These are phyloP conservation scores for Saccharomycopsis lassenensis DNA, from an alignment of 805 yeast genomes.

Conservation along the genomic window DNA sequence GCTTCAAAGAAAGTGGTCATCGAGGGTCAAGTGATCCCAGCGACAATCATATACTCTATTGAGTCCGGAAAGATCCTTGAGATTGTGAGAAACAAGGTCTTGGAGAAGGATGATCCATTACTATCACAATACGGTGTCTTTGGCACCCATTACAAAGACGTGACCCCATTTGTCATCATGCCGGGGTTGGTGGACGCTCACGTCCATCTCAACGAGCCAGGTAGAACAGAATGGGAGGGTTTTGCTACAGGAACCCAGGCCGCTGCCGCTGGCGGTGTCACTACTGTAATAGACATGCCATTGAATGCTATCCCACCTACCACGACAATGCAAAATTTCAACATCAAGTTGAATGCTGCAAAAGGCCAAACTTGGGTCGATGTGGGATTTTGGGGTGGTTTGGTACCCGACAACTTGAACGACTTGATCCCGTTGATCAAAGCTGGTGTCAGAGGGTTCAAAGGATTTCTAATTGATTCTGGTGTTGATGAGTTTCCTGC, in stretches of 20 bases:
- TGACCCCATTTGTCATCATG: conserved; percentile 54
- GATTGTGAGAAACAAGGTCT: conserved; percentile 30
- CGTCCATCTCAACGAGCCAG: conserved; percentile 93
- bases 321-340: conserved; percentile 67
- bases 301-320: conserved; percentile 94
- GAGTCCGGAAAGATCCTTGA: conserved; percentile 48
- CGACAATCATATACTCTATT: conserved; percentile 53
- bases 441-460: conserved; percentile 89
- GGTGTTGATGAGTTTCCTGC: conserved; percentile 97
- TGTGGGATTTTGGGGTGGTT: conserved; percentile 94
- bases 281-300: conserved; percentile 95
- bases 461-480: conserved; percentile 83
- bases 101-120: conserved; percentile 30
- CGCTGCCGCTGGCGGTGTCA: conserved; percentile 93
- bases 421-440: conserved; percentile 65
- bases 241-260: conserved; percentile 93
- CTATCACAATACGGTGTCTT: conserved; percentile 30
- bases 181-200: conserved; percentile 94
- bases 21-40: conserved; percentile 36
- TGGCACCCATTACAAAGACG: conserved; percentile 31
- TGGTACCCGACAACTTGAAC: conserved; percentile 65
- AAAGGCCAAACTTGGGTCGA: conserved; percentile 81
- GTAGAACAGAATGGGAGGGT: conserved; percentile 98
- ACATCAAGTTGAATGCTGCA: conserved; percentile 70
- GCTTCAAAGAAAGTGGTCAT: conserved; percentile 49